A percentile compares a stretch with the other conserved stretches of the same genome.
Conservation (phyloP, 2,329 filamentous ascomycete genomes). For the Alternaria burnsii region DNA sequence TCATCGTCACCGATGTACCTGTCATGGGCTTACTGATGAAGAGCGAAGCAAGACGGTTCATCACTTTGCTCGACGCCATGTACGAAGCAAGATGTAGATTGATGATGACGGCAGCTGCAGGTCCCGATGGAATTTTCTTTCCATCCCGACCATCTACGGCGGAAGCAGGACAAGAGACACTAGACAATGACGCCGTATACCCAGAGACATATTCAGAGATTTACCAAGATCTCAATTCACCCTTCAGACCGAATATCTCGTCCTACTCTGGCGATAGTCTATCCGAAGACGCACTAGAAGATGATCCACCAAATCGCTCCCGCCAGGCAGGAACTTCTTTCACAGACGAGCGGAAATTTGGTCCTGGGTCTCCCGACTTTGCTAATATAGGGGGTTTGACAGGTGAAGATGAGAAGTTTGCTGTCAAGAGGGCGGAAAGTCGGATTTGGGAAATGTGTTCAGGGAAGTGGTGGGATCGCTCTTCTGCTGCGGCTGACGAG, state of each 20-base stretch:
- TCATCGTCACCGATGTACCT: conserved; percentile 76
- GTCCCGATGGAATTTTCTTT: conserved; percentile 80
- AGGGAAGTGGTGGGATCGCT: conserved; percentile 72
- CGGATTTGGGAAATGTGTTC: conserved; percentile 86
- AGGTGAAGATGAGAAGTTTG: conserved; percentile 82
- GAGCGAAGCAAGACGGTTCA: conserved; percentile 82
- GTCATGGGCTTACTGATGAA: conserved; percentile 73
- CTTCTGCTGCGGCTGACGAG: conserved; percentile 61
- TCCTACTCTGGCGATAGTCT: conserved; percentile 61
- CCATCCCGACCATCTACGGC: conserved; percentile 53
- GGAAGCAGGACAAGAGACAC: conserved; percentile 11
- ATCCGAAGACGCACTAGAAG: conserved; percentile 57
- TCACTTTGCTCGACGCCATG: conserved; percentile 77
- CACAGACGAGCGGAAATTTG: conserved; percentile 38
- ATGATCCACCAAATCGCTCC: conserved; percentile 58
- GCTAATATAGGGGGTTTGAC: conserved; percentile 73
- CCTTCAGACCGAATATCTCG: conserved; percentile 81
- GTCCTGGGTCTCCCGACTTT: conserved; percentile 64
- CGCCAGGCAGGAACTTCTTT: conserved; percentile 35
- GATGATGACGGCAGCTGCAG: conserved; percentile 70
- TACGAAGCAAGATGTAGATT: conserved; percentile 85
- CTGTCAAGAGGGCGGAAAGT: conserved; percentile 78
- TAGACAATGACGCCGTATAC: conserved; percentile 63
- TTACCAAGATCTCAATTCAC: conserved; percentile 78
- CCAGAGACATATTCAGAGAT: conserved; percentile 76